Conservation (phyloP, 2,329 filamentous ascomycete species). For the Alternaria dauci region DNA sequence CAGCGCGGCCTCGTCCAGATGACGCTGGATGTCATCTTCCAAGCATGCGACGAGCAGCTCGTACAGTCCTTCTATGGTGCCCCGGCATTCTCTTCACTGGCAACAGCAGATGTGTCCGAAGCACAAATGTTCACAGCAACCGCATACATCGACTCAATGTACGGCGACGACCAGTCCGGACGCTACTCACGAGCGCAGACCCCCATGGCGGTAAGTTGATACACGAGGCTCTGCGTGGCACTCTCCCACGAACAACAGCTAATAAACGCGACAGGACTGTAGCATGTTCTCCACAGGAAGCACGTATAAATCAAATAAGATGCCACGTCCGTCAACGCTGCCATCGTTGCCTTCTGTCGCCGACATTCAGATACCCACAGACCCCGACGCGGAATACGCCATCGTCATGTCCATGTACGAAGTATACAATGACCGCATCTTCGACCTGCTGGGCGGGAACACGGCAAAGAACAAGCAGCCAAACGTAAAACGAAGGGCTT, state of each 20-base stretch:
- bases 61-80: slow-evolving; percentile 66
- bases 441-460: slow-evolving; percentile 80
- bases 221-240: slow-evolving; percentile 23
- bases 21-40: slow-evolving; percentile 87
- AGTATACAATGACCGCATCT: slow-evolving; percentile 98
- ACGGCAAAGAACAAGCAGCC: slow-evolving; percentile 63
- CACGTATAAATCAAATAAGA: slow-evolving; percentile 62
- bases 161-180: slow-evolving; percentile 71
- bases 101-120: slow-evolving; percentile 81
- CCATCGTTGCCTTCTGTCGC: slow-evolving; percentile 79
- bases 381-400: slow-evolving; percentile 79
- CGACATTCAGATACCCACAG: slow-evolving; percentile 71
- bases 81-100: slow-evolving; percentile 75
- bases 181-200: slow-evolving; percentile 56
- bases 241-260: slow-evolving; percentile 38
- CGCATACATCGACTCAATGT: slow-evolving; percentile 80
- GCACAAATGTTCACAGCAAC: slow-evolving; percentile 77
- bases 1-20: slow-evolving; percentile 93
- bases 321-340: slow-evolving; percentile 74
- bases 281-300: slow-evolving; percentile 65
- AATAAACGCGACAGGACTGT: slow-evolving; percentile 59
- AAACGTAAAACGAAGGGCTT: slow-evolving; percentile 71
- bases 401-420: slow-evolving; percentile 98
- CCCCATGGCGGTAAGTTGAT: slow-evolving; percentile 55
- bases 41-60: slow-evolving; percentile 76